Base-by-base conservation (phyloP, 2,329 filamentous ascomycete species). In the Nemania serpens region DNA sequence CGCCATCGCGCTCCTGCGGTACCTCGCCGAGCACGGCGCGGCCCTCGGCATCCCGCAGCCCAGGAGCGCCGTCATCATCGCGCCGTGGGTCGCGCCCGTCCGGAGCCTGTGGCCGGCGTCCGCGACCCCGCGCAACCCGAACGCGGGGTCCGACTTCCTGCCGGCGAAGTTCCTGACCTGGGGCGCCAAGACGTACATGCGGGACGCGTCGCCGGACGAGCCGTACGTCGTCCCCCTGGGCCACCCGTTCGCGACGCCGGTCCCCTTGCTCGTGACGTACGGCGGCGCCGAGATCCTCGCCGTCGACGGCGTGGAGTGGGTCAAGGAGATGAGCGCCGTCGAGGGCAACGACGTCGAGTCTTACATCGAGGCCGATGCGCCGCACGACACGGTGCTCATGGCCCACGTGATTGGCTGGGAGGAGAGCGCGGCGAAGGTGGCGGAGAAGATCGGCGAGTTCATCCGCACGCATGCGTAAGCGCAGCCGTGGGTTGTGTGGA, bases 231-330 rank as follows among this genome's bases (percentile, higher is more conserved):
- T 59, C 34, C 61, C 68, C 0, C 58, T 71, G 7, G 68, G 64
- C 6, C 57, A 66, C 29, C 61, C 69, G 3, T 72, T 73, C 51
- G 36, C 55, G 2, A 67, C 63, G 5, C 53, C 61, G 0, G 66
- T 70, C 12, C 69, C 69, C 2, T 60, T 72, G 13, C 59, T 71
- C 15, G 63, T 66, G 12, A 73, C 55, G 17, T 18, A 58, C 4
- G 70, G 69, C 20, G 48, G 50, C 0, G 63, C 60, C 6, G 70
- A 73, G 63, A 69, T 78, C 2, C 69, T 78, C 42, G 72, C 73
- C 64, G 60, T 73, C 11, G 75, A 76, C 7, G 71, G 71, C 9
- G 81, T 82, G 29, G 86, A 82, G 71, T 91, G 88, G 88, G 83
- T 89, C 46, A 85, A 63, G 18, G 68, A 70, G 58, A 73, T 72